Evolutionary conservation across 257 asterid genomes (phyloP), one percentile per base, ranked within the genome.

Genomic region (Petunia axillaris): DNA sequence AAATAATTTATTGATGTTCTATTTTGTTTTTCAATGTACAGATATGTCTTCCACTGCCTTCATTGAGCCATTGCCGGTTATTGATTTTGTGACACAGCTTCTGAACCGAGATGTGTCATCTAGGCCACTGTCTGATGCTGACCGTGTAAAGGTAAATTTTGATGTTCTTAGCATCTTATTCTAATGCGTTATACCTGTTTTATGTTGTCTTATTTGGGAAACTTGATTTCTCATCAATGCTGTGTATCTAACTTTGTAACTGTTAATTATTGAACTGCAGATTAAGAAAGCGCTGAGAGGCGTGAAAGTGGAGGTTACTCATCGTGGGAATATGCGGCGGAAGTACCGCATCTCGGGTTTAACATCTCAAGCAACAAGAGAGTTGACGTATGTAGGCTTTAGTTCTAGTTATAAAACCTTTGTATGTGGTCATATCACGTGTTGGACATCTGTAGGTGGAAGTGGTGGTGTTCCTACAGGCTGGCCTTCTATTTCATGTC

Each of bases 11-110:
- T 15, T 48, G 57, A 14, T 52, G 64, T 16, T 46, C 70, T 7
- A 57, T 53, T 43, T 54, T 55, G 5, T 66, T 81, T 36, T 70
- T 74, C 70, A 9, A 74, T 55, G 81, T 65, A 79, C 94, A 96
- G 99, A 96, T 87, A 96, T 94, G 97, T 96, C 99, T 43, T 96
- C 98, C 52, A 96, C 98, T 46, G 97, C 98, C 5, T 96, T 96
- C 87, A 93, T 96, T 59, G 99, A 94, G 89, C 97, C 99, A 64
- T 93, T 96, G 15, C 96, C 95, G 4, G 98, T 96, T 11, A 91
- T 94, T 62, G 98, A 91, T 16, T 96, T 96, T 80, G 98, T 94
- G 7, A 54, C 90, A 57, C 95, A 93, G 86, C 97, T 96, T 84
- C 93, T 94, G 64, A 93, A 87, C 80, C 87, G 97, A 84, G 98